Evolutionary conservation across 2,329 filamentous ascomycete species (phyloP), one percentile per base, ranked within the genome.

Genomic region (Monosporascus sp.): DNA sequence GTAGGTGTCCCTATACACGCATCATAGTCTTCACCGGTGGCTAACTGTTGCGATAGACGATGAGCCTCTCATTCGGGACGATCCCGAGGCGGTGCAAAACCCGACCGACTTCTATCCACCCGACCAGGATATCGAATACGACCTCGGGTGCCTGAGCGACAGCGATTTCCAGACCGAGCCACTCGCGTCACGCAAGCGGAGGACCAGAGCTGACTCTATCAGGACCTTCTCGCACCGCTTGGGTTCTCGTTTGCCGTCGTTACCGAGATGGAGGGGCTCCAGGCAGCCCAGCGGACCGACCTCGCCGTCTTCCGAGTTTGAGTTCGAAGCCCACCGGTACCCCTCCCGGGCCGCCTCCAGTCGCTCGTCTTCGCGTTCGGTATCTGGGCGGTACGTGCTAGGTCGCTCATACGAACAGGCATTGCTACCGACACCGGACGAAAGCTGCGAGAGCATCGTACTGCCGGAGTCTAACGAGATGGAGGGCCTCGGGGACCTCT

Each of bases 291-390:
- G 74, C 51, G 66, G 72, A 15, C 74, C 75, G 46, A 71, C 76
- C 14, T 77, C 75, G 0, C 88, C 90, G 0, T 86, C 87, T 57
- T 96, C 94, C 43, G 93, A 97, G 63, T 79, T 93, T 24, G 89
- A 83, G 17, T 81, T 96, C 48, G 91, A 96, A 65, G 89, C 86
- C 53, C 84, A 85, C 50, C 76, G 89, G 24, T 83, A 85, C 18
- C 61, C 76, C 18, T 87, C 85, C 2, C 76, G 81, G 48, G 80
- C 84, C 7, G 79, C 85, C 3, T 93, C 90, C 3, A 89, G 89
- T 61, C 82, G 88, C 50, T 88, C 90, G 1, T 91, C 89, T 1
- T 92, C 88, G n/a, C 75, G 89, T 50, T 90, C 89, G 11, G 79
- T 80, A 37, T 81, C 83, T 1, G 73, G 75, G 55, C 77, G 78